A percentile compares a stretch with the other conserved stretches of the same genome.
phyloP scores from a whole-genome alignment of 208 protist species.

The Trypanosoma scelopori region DNA sequence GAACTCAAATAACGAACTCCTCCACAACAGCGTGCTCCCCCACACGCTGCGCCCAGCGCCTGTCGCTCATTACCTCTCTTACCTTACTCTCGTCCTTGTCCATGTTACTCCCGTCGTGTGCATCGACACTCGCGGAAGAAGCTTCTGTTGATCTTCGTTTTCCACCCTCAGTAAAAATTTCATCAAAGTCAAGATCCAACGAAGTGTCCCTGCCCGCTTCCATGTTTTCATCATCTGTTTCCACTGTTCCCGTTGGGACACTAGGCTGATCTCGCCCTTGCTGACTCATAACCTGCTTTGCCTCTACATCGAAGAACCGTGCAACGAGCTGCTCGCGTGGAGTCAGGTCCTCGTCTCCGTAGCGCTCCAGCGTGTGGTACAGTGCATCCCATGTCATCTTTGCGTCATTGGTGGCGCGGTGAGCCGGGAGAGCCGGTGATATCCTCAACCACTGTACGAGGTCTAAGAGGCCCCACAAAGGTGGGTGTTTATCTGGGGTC shows the following conservation, averaged over 20 bases:
- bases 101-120: not conserved
- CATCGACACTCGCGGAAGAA: not conserved
- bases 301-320: slow-evolving; percentile 86
- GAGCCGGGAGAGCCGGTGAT: slow-evolving; percentile 61
- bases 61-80: slow-evolving; percentile 5
- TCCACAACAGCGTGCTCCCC: slow-evolving; percentile 16
- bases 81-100: not conserved
- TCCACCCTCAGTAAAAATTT: slow-evolving; percentile 53
- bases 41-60: not conserved
- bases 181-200: slow-evolving; percentile 79
- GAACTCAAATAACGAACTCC: slow-evolving; percentile 26
- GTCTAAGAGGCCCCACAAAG: slow-evolving; percentile 80
- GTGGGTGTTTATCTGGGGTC: slow-evolving; percentile 86
- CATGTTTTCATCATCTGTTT: not conserved
- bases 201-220: slow-evolving; percentile 21
- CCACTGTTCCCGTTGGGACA: slow-evolving; percentile 12
- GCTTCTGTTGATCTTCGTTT: slow-evolving; percentile 16
- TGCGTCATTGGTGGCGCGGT: slow-evolving; percentile 86
- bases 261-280: not conserved
- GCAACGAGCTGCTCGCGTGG: slow-evolving; percentile 86
- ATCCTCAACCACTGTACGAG: slow-evolving; percentile 88
- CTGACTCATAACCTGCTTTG: slow-evolving; percentile 59
- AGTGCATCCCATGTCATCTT: slow-evolving; percentile 90
- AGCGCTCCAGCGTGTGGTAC: slow-evolving; percentile 86
- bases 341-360: slow-evolving; percentile 86